Conservation (phyloP, 139 green algal genomes). For the Microglena sp. region DNA sequence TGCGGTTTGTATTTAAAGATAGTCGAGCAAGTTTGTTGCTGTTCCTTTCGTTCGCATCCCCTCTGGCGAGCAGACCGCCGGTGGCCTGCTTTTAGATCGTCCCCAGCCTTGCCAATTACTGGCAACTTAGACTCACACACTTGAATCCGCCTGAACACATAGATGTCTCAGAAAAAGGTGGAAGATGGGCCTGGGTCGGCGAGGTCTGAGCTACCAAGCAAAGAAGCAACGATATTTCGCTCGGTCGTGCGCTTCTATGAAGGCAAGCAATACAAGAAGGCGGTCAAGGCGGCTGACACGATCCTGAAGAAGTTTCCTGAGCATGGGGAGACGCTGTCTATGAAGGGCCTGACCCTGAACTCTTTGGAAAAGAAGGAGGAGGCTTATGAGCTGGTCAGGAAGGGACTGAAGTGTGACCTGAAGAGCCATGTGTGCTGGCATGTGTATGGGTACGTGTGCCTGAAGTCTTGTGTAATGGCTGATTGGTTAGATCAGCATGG, state of each 20-base stretch:
- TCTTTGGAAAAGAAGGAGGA: conserved; percentile 78
- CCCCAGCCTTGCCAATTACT: too few species aligned
- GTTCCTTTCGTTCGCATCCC: too few species aligned
- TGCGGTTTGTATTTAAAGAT: too few species aligned
- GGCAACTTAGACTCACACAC: too few species aligned
- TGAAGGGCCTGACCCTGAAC: conserved; percentile 92
- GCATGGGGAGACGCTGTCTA: conserved; percentile 94
- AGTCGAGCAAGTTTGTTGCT: too few species aligned
- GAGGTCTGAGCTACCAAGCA: conserved; percentile 69
- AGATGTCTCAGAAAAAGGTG: too few species aligned
- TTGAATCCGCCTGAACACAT: too few species aligned
- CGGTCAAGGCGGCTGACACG: conserved; percentile 85
- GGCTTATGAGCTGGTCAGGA: conserved; percentile 86
- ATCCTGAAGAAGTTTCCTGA: conserved; percentile 94
- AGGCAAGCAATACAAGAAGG: conserved; percentile 97
- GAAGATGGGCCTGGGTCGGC: too few species aligned
- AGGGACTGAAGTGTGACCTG: conserved; percentile 80
- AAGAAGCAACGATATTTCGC: conserved; percentile 66
- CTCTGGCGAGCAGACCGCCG: too few species aligned
- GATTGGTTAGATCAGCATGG: neutral
- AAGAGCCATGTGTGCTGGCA: conserved; percentile 96
- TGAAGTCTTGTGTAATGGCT: neutral
- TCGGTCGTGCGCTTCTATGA: conserved; percentile 86
- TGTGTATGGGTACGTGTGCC: conserved; percentile 78
- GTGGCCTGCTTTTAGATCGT: too few species aligned